Evolutionary conservation across 2,329 filamentous ascomycete genomes (phyloP).

Genomic region (Aspergillus sp.): DNA sequence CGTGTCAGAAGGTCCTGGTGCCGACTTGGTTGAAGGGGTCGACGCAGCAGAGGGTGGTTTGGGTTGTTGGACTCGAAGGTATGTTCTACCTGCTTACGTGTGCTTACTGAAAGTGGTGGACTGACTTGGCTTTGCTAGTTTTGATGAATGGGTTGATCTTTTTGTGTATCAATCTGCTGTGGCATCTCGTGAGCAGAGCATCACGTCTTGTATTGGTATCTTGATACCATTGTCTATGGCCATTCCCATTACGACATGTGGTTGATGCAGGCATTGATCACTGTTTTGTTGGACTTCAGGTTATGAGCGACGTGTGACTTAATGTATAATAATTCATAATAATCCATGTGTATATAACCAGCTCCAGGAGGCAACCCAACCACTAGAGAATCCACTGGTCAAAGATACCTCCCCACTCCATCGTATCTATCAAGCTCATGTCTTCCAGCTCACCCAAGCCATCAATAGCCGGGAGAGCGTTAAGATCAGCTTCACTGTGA

Average conservation of each 20-base stretch:
- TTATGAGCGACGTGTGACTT: not conserved
- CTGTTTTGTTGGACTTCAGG: not conserved
- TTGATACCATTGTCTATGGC: not conserved
- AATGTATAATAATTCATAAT: not conserved
- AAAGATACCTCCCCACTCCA: conserved; percentile 20
- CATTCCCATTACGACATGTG: not conserved
- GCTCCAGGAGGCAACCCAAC: no score
- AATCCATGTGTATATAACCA: no score
- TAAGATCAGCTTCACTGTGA: not conserved
- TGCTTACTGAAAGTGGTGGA: not conserved
- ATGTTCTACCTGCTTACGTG: conserved; percentile 3
- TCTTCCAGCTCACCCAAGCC: conserved; percentile 15
- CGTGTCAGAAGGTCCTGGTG: conserved; percentile 30
- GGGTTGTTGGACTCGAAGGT: conserved; percentile 30
- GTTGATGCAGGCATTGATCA: not conserved
- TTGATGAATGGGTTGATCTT: conserved; percentile 16
- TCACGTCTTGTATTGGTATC: not conserved
- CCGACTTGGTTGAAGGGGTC: conserved; percentile 29
- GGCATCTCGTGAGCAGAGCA: conserved; percentile 10
- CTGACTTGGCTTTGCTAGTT: conserved; percentile 2
- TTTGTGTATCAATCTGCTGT: conserved; percentile 14
- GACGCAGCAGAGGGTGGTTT: conserved; percentile 14
- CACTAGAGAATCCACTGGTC: conserved; percentile 21
- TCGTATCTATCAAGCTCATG: conserved; percentile 20
- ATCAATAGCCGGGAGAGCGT: conserved; percentile 7